Conservation (phyloP, 768 basidiomycete species). For the Termitomyces sp. region DNA sequence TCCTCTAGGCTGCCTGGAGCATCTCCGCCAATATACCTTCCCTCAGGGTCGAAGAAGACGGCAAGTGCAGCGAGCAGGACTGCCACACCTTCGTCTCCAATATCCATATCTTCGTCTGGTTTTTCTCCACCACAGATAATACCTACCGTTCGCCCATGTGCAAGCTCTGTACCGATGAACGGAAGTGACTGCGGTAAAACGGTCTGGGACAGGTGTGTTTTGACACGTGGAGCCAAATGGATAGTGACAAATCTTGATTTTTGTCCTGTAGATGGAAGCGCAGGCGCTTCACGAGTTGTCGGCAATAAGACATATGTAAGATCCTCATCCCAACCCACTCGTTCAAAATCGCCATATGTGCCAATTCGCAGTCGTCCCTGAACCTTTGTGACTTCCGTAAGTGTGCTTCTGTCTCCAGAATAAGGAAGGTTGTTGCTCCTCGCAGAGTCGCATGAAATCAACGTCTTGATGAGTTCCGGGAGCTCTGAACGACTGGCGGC, state of each 20-base stretch:
- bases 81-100: conserved; percentile 10
- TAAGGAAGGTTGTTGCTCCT: conserved; percentile 18
- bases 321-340: not conserved
- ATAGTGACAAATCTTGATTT: conserved; percentile 11
- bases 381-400: conserved; percentile 8
- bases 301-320: conserved; percentile 6
- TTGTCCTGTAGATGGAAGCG: not conserved
- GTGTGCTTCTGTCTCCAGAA: conserved; percentile 23
- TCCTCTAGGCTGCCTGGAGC: not conserved
- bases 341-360: conserved; percentile 6
- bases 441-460: conserved; percentile 16
- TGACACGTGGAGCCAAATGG: conserved; percentile 4
- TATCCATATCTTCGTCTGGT: not conserved
- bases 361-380: conserved; percentile 8
- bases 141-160: not conserved
- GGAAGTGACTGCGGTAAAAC: conserved; percentile 7
- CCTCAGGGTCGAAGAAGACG: conserved; percentile 6
- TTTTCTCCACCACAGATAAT: conserved; percentile 7
- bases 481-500: conserved; percentile 42
- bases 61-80: conserved; percentile 9
- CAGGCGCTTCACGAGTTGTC: not conserved
- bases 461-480: conserved; percentile 31
- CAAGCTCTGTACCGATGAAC: conserved; percentile 9
- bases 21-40: not conserved
- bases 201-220: conserved; percentile 4